Evolutionary conservation across 768 basidiomycete species (phyloP).

Genomic region (Psilocybe subaeruginosa): DNA sequence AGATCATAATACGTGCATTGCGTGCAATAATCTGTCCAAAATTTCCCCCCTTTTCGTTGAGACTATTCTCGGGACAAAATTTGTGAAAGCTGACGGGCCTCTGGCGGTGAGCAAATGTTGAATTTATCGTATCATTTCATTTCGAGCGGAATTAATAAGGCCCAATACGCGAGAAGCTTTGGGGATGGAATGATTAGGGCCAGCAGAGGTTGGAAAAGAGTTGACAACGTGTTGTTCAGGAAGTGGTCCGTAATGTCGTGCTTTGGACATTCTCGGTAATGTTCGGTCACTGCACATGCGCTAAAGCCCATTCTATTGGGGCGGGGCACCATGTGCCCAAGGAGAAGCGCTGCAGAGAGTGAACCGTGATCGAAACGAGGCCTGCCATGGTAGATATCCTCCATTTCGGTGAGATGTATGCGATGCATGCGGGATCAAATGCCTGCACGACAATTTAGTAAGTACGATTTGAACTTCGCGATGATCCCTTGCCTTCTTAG

Average conservation of each 20-base stretch:
- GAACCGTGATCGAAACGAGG: not conserved
- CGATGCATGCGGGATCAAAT: not conserved
- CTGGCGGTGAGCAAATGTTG: not conserved
- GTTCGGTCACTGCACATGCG: not conserved
- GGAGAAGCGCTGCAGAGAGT: not conserved
- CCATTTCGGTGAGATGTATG: not conserved
- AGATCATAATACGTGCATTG: not conserved
- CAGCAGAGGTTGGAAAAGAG: not conserved
- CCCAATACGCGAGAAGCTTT: not conserved
- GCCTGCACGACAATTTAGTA: not conserved
- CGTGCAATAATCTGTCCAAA: not conserved
- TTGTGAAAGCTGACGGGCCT: not conserved
- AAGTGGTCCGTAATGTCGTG: not conserved
- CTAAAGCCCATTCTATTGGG: not conserved
- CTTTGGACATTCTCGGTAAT: conserved; percentile 2
- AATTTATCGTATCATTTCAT: not conserved
- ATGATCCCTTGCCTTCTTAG: not conserved
- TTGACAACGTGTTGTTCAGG: not conserved
- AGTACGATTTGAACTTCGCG: not conserved
- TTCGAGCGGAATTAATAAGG: not conserved
- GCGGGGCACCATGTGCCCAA: not conserved
- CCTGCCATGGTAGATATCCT: not conserved
- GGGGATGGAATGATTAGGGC: not conserved
- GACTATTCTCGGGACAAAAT: not conserved
- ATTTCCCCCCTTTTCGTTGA: not conserved